Evolutionary conservation across 1,284 basidiomycete genomes (phyloP).

Genomic region (Cryptococcus sp.): DNA sequence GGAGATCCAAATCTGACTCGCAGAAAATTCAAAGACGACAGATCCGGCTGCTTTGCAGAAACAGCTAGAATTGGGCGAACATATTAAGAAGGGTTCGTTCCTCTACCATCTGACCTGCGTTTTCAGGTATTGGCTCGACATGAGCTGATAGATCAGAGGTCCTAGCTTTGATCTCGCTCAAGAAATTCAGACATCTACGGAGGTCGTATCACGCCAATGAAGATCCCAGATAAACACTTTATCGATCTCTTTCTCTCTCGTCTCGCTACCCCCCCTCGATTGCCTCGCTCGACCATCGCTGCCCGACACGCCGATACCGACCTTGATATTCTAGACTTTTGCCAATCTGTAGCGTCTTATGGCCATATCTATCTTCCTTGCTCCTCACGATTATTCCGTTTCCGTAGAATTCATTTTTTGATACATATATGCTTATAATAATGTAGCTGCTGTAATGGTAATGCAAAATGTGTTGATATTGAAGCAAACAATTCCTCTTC

Average conservation of each 20-base stretch:
- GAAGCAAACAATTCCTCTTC: background rate
- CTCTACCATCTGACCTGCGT: too few species aligned
- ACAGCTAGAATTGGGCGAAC: constrained; percentile 73
- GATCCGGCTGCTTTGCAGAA: constrained; percentile 70
- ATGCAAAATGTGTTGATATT: background rate
- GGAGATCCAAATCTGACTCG: background rate
- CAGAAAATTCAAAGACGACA: constrained; percentile 68
- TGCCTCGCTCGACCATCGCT: background rate
- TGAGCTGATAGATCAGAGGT: constrained; percentile 58
- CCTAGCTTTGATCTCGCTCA: constrained; percentile 73
- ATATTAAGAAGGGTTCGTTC: constrained; percentile 78
- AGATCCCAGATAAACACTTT: constrained; percentile 18
- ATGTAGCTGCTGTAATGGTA: background rate
- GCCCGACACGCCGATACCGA: too few species aligned
- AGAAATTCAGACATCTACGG: constrained; percentile 79
- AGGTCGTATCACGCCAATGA: constrained; percentile 58
- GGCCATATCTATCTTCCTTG: background rate
- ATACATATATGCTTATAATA: too few species aligned
- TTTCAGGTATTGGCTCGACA: background rate
- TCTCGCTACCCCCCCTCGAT: background rate
- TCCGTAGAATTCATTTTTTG: too few species aligned
- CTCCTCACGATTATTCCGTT: background rate
- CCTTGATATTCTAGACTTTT: background rate
- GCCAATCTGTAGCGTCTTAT: background rate
- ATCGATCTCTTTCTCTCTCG: background rate